These are phyloP conservation scores for Tetrahymena thermophila DNA, from an alignment of 73 alveolate genomes.

Conservation along the genomic window DNA sequence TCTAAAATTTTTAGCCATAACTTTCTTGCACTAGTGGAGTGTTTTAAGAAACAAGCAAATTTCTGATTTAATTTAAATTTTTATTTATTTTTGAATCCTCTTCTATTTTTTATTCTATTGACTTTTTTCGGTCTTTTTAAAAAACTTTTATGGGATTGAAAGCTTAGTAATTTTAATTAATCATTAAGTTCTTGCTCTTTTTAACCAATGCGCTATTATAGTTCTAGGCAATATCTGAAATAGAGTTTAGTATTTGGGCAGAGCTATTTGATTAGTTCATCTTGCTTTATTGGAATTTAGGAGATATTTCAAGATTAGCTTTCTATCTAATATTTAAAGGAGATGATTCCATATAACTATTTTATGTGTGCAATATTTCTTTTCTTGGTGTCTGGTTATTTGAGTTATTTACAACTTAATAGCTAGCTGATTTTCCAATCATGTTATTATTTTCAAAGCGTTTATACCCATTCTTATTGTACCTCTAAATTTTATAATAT, in stretches of 20 bases:
- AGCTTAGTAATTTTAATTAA: background rate
- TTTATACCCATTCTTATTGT: background rate
- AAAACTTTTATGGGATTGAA: background rate
- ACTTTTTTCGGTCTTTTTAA: background rate
- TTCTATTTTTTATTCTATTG: background rate
- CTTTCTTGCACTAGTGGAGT: background rate
- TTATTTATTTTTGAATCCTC: background rate
- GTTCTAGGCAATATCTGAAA: background rate
- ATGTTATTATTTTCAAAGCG: background rate
- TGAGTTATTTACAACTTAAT: background rate
- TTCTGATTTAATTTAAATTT: background rate
- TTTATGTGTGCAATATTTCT: background rate
- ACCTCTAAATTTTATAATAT: background rate
- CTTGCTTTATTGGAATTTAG: background rate
- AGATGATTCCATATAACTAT: background rate
- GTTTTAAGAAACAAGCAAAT: background rate
- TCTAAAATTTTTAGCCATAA: background rate
- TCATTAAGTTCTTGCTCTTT: background rate
- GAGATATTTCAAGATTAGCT: background rate
- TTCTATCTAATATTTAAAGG: background rate
- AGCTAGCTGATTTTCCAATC: background rate
- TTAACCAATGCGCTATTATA: background rate
- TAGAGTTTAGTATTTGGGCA: background rate
- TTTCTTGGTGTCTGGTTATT: background rate
- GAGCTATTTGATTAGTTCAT: background rate